Percentiles rank a stretch among this genome's conserved stretches.
Evolutionary conservation across 805 yeast genomes (phyloP).

Genomic region (Cyberlindnera suaveolens): DNA sequence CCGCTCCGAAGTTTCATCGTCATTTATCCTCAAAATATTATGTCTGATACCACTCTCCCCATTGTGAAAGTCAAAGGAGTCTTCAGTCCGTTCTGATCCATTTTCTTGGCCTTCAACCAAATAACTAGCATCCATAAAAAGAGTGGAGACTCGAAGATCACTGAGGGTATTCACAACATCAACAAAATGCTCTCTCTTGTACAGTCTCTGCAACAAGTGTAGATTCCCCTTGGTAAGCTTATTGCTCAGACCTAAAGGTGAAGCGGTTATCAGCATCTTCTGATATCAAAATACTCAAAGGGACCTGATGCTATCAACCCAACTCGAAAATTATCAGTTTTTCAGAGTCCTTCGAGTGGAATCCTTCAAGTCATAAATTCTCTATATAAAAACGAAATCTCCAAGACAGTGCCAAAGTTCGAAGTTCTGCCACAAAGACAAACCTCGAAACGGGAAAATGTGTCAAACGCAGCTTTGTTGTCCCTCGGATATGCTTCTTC

Average conservation of each 20-base stretch:
- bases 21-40: neutral
- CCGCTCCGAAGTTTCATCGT: neutral
- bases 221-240: neutral
- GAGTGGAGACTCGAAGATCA: neutral
- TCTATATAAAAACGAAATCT: neutral
- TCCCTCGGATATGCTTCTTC: neutral
- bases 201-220: neutral
- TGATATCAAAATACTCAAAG: too few relatives aligned
- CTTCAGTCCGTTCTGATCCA: neutral
- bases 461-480: neutral
- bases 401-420: neutral
- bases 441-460: neutral
- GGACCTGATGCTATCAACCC: too few relatives aligned
- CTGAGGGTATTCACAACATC: neutral
- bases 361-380: too few relatives aligned
- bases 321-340: too few relatives aligned
- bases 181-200: neutral
- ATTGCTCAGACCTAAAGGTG: neutral
- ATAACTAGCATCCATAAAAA: neutral
- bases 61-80: too few relatives aligned
- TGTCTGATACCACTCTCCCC: neutral
- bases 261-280: too few relatives aligned
- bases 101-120: neutral
- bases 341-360: too few relatives aligned
- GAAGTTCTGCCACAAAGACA: neutral